A percentile compares a stretch with the other conserved stretches of the same genome.
Evolutionary conservation across 768 basidiomycete genomes (phyloP).

Genomic region (Boletus fagicola): DNA sequence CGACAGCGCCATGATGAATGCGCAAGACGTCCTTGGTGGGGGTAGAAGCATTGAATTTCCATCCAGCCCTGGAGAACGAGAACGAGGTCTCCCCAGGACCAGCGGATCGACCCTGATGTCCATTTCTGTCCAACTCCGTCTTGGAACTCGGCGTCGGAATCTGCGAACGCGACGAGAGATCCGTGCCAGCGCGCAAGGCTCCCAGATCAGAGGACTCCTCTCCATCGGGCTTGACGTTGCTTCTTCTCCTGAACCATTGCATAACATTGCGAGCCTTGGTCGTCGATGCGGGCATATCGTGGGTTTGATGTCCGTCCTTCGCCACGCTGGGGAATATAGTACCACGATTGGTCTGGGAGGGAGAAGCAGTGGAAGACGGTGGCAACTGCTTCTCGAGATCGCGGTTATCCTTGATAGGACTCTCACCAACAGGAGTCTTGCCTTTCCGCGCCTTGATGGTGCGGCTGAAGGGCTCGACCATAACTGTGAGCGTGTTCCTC

Average conservation of each 20-base stretch:
- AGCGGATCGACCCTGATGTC: conserved; percentile 23
- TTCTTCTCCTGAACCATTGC: conserved; percentile 93
- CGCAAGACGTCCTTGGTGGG: conserved; percentile 55
- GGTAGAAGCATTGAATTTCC: conserved; percentile 34
- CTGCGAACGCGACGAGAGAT: conserved; percentile 30
- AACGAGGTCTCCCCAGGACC: conserved; percentile 27
- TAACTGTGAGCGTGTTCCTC: conserved; percentile 82
- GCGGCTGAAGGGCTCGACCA: conserved; percentile 75
- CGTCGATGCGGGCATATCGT: conserved; percentile 65
- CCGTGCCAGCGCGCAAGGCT: conserved; percentile 19
- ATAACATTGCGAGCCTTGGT: conserved; percentile 93
- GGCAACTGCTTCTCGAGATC: conserved; percentile 36
- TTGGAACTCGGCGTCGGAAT: conserved; percentile 31
- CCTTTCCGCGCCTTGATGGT: conserved; percentile 38
- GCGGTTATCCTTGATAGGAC: conserved; percentile 45
- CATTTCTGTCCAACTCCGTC: conserved; percentile 21
- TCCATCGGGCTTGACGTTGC: conserved; percentile 42
- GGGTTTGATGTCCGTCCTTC: conserved; percentile 27
- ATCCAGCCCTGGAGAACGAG: conserved; percentile 40
- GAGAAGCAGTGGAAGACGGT: conserved; percentile 32
- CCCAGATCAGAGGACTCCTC: conserved; percentile 20
- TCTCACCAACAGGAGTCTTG: conserved; percentile 33
- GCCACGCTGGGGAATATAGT: conserved; percentile 27
- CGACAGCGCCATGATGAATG: conserved; percentile 90
- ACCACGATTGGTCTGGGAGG: conserved; percentile 26